A percentile compares a stretch with the other conserved stretches of the same genome.
Evolutionary conservation across 2,329 filamentous ascomycete species (phyloP).

Genomic region (Seiridium unicorne): DNA sequence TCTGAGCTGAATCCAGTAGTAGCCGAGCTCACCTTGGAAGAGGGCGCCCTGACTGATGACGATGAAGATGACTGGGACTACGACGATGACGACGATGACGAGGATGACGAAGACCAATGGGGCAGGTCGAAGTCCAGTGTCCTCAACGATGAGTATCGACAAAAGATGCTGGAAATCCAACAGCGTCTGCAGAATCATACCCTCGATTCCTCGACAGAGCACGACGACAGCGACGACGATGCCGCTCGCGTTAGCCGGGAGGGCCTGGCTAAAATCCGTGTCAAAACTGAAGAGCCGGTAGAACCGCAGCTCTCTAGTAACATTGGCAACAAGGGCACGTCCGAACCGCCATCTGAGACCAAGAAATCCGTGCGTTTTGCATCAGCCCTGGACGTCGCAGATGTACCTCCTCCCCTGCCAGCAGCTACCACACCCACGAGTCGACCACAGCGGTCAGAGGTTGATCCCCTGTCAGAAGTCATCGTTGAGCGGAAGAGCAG

Average conservation of each 20-base stretch:
- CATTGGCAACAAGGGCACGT: neutral
- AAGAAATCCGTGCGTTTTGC: slow-evolving; percentile 30
- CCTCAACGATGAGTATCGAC: slow-evolving; percentile 72
- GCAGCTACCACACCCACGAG: slow-evolving; percentile 12
- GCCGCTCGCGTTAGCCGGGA: slow-evolving; percentile 36
- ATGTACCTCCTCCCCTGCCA: slow-evolving; percentile 20
- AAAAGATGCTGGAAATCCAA: slow-evolving; percentile 84
- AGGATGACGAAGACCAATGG: slow-evolving; percentile 64
- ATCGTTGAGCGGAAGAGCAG: slow-evolving; percentile 39
- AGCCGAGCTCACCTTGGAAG: slow-evolving; percentile 83
- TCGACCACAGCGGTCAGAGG: slow-evolving; percentile 26
- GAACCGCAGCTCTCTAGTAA: neutral
- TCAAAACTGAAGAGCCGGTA: slow-evolving; percentile 25
- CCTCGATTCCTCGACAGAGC: slow-evolving; percentile 55
- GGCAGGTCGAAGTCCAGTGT: slow-evolving; percentile 69
- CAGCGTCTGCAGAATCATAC: slow-evolving; percentile 52
- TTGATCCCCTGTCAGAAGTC: slow-evolving; percentile 52
- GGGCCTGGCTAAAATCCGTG: slow-evolving; percentile 35
- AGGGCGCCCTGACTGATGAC: slow-evolving; percentile 57
- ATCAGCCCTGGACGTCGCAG: slow-evolving; percentile 24
- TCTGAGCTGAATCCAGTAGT: slow-evolving; percentile 89
- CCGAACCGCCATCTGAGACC: slow-evolving; percentile 5
- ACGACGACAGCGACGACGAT: slow-evolving; percentile 42
- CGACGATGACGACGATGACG: slow-evolving; percentile 51
- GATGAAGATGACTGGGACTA: slow-evolving; percentile 54